A percentile compares a stretch with the other conserved stretches of the same genome.
Conservation (phyloP, 2,329 filamentous ascomycete genomes). For the Xylariales sp. region DNA sequence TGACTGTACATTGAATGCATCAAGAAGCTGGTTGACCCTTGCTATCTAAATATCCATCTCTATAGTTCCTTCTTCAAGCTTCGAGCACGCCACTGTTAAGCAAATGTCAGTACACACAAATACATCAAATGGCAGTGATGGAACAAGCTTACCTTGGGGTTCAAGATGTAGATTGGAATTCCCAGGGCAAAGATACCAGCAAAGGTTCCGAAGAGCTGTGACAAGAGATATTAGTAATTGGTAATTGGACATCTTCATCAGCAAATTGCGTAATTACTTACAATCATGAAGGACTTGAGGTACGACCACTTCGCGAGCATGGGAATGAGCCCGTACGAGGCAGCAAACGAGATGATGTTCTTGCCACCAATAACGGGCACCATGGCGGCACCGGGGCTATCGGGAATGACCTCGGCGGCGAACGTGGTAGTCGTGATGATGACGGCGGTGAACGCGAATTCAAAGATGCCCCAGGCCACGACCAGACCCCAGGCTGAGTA, state of each 20-base stretch:
- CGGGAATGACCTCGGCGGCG: slow-evolving; percentile 27
- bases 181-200: slow-evolving; percentile 15
- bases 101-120: no score
- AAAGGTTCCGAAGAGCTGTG: slow-evolving; percentile 11
- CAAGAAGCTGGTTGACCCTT: no score
- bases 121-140: no score
- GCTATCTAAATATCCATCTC: no score
- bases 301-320: slow-evolving; percentile 20
- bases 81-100: no score
- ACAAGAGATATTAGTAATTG: neutral
- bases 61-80: no score
- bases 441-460: slow-evolving; percentile 21
- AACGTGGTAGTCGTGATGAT: slow-evolving; percentile 25
- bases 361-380: slow-evolving; percentile 27
- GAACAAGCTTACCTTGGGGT: slow-evolving; percentile 10
- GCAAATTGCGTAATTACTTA: neutral
- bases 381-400: slow-evolving; percentile 27
- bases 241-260: neutral
- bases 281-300: slow-evolving; percentile 11
- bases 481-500: slow-evolving; percentile 7
- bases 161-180: slow-evolving; percentile 15
- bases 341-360: slow-evolving; percentile 28
- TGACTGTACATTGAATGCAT: no score
- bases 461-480: slow-evolving; percentile 21
- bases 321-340: slow-evolving; percentile 23